Base-by-base conservation (phyloP, 2,329 filamentous ascomycete species). In the Didymella segeticola region DNA sequence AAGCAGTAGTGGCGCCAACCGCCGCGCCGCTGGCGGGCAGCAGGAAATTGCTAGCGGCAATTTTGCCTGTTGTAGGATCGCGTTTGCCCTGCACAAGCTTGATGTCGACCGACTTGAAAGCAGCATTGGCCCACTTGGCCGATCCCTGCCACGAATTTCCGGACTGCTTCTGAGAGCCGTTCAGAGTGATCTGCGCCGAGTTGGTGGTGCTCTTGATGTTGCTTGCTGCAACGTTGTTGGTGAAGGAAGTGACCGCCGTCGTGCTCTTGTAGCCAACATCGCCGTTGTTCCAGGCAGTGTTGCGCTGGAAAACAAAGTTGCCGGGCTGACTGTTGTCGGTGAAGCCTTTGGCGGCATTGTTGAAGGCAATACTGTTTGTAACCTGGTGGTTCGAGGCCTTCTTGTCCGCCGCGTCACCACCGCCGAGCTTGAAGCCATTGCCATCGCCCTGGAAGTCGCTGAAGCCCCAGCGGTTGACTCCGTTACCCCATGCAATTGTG, bases 361-460 rank as follows among this genome's bases (percentile, higher is more conserved):
- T 54, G 58, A 79, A 81, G 5, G 79, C 75, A 20, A 80, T 78
- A 57, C 68, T 76, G 69, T 81, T 81, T 41, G 68, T 72, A 45
- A 80, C 61, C 31, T 78, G 68, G 53, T 81, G 79, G 64, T 78
- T 71, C 0, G 77, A 78, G 0, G 78, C 63, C 22, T 43, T 50
- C 11, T 66, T 72, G 22, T 73, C 69, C 30, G 71, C 69, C 10
- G 64, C 72, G 2, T 52, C 43, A n/a, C 61, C 59, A 29, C 75
- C 74, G 22, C 78, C 77, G 3, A 81, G 74, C 65, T 81, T 80
- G 74, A 80, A 79, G 14, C 79, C 77, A 58, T 81, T 81, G 27
- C 79, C 79, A 41, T 81, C 78, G 15, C 78, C 78, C 19, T 75
- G 65, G 50, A 80, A 81, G 15, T 70, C 51, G 8, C 50, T 58